These are phyloP conservation scores for Trichosanthes truncata DNA, from an alignment of 306 rosid species.

Conservation along the genomic window DNA sequence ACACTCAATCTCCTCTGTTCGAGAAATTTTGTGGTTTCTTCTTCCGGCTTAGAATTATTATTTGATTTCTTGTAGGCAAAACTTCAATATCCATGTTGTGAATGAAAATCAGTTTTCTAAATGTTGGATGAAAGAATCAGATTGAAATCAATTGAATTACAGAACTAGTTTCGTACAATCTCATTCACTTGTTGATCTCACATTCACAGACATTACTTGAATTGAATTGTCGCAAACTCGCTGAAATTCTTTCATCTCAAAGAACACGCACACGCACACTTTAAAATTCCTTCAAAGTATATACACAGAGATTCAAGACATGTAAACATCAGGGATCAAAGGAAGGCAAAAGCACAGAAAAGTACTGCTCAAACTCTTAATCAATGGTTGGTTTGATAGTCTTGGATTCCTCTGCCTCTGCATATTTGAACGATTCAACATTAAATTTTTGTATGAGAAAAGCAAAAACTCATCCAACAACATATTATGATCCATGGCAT, in stretches of 20 bases:
- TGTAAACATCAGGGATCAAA: too few relatives aligned
- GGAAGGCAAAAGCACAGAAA: too few relatives aligned
- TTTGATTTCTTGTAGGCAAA: too few relatives aligned
- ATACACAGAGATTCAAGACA: too few relatives aligned
- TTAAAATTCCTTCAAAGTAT: too few relatives aligned
- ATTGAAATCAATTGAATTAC: not conserved
- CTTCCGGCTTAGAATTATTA: too few relatives aligned
- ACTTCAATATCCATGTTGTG: too few relatives aligned
- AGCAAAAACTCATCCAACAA: not conserved
- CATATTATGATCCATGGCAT: not conserved
- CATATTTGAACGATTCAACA: conserved; percentile 22
- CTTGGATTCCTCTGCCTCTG: conserved; percentile 59
- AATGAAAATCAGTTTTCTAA: too few relatives aligned
- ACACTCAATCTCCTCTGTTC: too few relatives aligned
- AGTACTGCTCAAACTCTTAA: conserved; percentile 84
- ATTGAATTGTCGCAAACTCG: not conserved
- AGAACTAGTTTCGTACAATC: not conserved
- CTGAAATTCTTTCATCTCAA: not conserved
- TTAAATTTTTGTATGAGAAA: not conserved
- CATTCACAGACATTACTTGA: not conserved
- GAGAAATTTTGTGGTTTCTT: too few relatives aligned
- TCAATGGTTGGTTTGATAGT: conserved; percentile 67
- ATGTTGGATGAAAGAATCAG: not conserved
- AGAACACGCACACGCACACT: too few relatives aligned
- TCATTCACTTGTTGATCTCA: not conserved